A percentile compares a stretch with the other conserved stretches of the same genome.
Evolutionary conservation across 2,329 filamentous ascomycete genomes (phyloP).

Genomic region (Beauveria caledonica): DNA sequence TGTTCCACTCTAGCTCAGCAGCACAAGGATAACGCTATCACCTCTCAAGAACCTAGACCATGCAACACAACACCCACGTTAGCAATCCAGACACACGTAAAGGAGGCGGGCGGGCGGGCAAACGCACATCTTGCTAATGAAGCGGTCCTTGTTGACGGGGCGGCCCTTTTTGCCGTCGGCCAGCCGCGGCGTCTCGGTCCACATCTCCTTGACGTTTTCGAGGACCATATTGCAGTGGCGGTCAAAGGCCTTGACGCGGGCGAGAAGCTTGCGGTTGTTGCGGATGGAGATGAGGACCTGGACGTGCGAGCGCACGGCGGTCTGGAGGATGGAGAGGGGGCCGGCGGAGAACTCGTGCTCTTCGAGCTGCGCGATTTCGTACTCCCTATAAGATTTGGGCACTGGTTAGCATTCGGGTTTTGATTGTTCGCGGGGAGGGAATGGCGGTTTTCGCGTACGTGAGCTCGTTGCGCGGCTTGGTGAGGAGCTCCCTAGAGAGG

Average conservation of each 20-base stretch:
- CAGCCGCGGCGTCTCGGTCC: slow-evolving; percentile 85
- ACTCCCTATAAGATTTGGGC: slow-evolving; percentile 54
- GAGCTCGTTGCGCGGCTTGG: slow-evolving; percentile 82
- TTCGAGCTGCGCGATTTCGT: slow-evolving; percentile 69
- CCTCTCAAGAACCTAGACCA: slow-evolving; percentile 67
- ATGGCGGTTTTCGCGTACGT: slow-evolving; percentile 55
- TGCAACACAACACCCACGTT: not conserved
- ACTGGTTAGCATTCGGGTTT: not conserved
- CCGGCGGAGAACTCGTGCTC: slow-evolving; percentile 49
- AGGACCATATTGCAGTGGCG: slow-evolving; percentile 98
- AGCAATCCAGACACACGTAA: not conserved
- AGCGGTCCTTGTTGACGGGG: slow-evolving; percentile 93
- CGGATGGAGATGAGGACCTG: slow-evolving; percentile 96
- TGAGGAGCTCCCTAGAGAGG: slow-evolving; percentile 66
- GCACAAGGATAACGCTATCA: slow-evolving; percentile 79
- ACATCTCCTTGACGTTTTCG: slow-evolving; percentile 95
- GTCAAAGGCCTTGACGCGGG: slow-evolving; percentile 96
- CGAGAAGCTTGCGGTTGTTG: slow-evolving; percentile 96
- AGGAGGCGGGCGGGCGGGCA: no score
- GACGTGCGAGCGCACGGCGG: slow-evolving; percentile 85
- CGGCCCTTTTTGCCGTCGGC: slow-evolving; percentile 81
- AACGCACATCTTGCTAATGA: slow-evolving; percentile 91
- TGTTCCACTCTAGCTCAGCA: slow-evolving; percentile 55
- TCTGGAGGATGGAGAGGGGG: slow-evolving; percentile 83
- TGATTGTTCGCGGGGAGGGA: slow-evolving; percentile 14